Conservation (phyloP, 2,329 filamentous ascomycete genomes). For the Aspergillus hortae region DNA sequence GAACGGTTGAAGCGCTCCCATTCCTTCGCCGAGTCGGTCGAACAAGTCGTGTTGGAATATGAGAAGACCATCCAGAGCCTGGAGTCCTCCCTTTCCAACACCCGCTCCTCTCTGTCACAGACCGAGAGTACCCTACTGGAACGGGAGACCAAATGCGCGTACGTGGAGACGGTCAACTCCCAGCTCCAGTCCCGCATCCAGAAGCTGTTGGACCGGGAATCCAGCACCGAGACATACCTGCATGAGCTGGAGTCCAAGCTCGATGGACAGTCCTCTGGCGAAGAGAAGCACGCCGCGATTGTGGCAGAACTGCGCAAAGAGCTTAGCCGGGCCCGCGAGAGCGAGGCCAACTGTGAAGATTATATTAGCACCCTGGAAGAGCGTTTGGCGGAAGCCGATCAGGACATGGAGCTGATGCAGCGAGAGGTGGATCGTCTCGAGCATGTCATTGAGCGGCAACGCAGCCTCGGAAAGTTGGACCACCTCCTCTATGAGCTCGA, state of each 20-base stretch:
- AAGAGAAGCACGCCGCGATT: slow-evolving; percentile 86
- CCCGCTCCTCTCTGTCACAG: slow-evolving; percentile 73
- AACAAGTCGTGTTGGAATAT: slow-evolving; percentile 94
- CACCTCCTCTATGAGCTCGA: slow-evolving; percentile 89
- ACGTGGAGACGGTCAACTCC: slow-evolving; percentile 84
- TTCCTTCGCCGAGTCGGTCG: slow-evolving; percentile 91
- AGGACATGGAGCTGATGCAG: slow-evolving; percentile 95
- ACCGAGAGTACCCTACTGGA: slow-evolving; percentile 86
- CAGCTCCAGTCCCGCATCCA: slow-evolving; percentile 88
- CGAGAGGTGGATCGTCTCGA: slow-evolving; percentile 92
- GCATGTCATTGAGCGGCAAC: slow-evolving; percentile 90
- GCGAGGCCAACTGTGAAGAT: slow-evolving; percentile 85
- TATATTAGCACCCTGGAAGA: slow-evolving; percentile 98
- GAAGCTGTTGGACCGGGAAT: slow-evolving; percentile 87
- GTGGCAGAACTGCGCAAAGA: slow-evolving; percentile 88
- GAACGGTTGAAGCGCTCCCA: slow-evolving; percentile 92
- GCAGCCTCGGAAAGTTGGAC: slow-evolving; percentile 91
- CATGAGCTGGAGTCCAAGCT: slow-evolving; percentile 88
- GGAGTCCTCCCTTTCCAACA: slow-evolving; percentile 86
- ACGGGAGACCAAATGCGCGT: slow-evolving; percentile 89
- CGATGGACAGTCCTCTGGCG: slow-evolving; percentile 83
- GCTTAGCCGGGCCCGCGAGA: slow-evolving; percentile 80
- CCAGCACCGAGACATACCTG: slow-evolving; percentile 86
- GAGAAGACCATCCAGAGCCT: slow-evolving; percentile 96
- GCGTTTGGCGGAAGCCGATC: slow-evolving; percentile 88